Base-by-base conservation (phyloP, 2,329 filamentous ascomycete species). In the Aureobasidium zeae region DNA sequence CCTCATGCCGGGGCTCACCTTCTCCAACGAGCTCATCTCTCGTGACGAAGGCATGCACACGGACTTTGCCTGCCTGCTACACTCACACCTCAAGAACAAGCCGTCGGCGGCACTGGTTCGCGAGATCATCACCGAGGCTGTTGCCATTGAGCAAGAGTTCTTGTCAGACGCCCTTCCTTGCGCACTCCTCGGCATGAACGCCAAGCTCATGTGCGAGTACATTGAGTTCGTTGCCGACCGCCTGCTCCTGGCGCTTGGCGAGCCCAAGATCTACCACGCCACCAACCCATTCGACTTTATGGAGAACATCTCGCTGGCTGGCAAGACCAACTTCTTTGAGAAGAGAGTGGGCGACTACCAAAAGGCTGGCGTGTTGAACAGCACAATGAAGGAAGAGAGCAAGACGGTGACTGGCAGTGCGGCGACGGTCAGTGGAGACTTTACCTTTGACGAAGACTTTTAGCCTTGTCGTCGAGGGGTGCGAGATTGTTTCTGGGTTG, bases 241-340 rank as follows among this genome's bases (percentile, higher is more conserved):
- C 57, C 82, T 98, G 25, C 78, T 98, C 25, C 73, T 96, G 47
- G 81, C 91, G 22, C 83, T 98, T 34, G 91, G 91, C 59, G 95
- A 95, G 68, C 77, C 84, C 57, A 96, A 95, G 76, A 74, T 84
- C 58, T 98, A 94, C 79, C 85, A 91, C 62, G 73, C 83, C 19
- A 77, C 81, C 64, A 98, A 98, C 72, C 91, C 91, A 63, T 98
- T 98, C 65, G 91, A 98, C 75, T 98, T 98, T 69, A 98, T 98
- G 91, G 91, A 98, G 77, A 95, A 94, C 71, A 98, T 98, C 68
- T 96, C 91, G 16, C 77, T 98, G 9, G 86, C 87, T 41, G 91
- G 91, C 68, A 98, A 98, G 84, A 98, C 91, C 65, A 98, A 98
- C 80, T 98, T 98, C 79, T 98, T 98, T 65, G 91, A 98, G 83